Conservation (phyloP, 1,139 yeast species). For the Magnusiomyces paraingens region DNA sequence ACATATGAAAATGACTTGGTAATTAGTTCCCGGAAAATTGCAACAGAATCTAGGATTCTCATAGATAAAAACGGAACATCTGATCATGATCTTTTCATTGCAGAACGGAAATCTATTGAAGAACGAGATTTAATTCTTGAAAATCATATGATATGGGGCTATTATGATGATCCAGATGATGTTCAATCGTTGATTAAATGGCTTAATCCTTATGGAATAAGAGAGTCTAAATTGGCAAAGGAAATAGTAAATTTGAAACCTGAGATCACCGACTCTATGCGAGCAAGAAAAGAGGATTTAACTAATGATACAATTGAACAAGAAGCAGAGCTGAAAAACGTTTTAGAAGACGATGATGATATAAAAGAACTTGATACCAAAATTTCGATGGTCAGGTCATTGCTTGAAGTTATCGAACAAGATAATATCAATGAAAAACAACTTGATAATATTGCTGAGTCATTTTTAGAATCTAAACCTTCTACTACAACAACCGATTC, state of each 20-base stretch:
- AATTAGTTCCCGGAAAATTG: conserved; percentile 18
- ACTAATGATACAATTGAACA: conserved; percentile 31
- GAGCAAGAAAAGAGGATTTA: conserved; percentile 46
- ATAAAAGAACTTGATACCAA: conserved; percentile 19
- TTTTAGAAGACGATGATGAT: conserved; percentile 27
- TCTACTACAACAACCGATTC: not conserved
- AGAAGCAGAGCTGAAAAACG: conserved; percentile 21
- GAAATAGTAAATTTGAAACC: conserved; percentile 48
- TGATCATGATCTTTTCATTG: conserved; percentile 19
- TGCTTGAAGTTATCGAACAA: conserved; percentile 13
- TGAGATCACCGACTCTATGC: conserved; percentile 50
- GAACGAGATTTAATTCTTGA: conserved; percentile 54
- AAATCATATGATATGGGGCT: conserved; percentile 59
- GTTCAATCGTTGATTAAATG: conserved; percentile 53
- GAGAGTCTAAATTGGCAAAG: conserved; percentile 63
- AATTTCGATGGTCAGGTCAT: conserved; percentile 24
- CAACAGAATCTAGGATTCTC: conserved; percentile 19
- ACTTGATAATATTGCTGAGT: not conserved
- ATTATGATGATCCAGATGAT: conserved; percentile 56
- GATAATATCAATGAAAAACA: not conserved
- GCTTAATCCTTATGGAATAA: conserved; percentile 69
- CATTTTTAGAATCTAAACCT: not conserved
- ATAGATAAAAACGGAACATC: conserved; percentile 24
- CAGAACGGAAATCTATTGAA: conserved; percentile 60
- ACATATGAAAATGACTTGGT: conserved; percentile 26